These are phyloP conservation scores for Volvariella volvacea DNA, from an alignment of 1,284 basidiomycete genomes.

Conservation along the genomic window DNA sequence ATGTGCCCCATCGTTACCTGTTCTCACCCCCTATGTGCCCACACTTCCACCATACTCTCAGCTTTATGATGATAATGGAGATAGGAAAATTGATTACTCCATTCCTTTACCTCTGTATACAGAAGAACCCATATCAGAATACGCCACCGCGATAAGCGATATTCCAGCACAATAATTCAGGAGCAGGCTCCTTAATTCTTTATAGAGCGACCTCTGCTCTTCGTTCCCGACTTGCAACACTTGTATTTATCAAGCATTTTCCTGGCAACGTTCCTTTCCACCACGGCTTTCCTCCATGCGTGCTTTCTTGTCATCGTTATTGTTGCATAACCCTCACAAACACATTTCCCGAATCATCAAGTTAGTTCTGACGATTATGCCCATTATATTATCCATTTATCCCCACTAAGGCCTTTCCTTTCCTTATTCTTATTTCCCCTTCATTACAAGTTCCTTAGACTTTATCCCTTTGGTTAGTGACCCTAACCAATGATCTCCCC, in stretches of 20 bases:
- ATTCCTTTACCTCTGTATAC: slow-evolving; percentile 59
- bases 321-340: slow-evolving; percentile 1
- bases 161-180: slow-evolving; percentile 1
- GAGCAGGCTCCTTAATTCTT: background rate
- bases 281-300: background rate
- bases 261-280: slow-evolving; percentile 1
- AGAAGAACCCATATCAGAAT: slow-evolving; percentile 20
- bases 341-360: slow-evolving; percentile 1
- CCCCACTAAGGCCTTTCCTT: too few species aligned
- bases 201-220: background rate
- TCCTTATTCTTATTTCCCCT: too few species aligned
- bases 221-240: background rate
- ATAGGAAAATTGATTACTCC: slow-evolving; percentile 60
- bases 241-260: slow-evolving; percentile 2
- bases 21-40: slow-evolving; percentile 21
- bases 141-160: slow-evolving; percentile 2
- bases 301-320: slow-evolving; percentile 5
- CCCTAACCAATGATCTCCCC: too few species aligned
- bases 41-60: slow-evolving; percentile 70
- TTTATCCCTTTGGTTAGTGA: too few species aligned
- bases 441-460: too few species aligned
- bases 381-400: too few species aligned
- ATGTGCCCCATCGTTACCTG: slow-evolving; percentile 8
- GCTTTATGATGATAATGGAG: slow-evolving; percentile 65
- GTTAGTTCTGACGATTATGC: slow-evolving; percentile 1